phyloP scores from a whole-genome alignment of 805 yeast genomes.

The Ogataea parapolymorpha region DNA sequence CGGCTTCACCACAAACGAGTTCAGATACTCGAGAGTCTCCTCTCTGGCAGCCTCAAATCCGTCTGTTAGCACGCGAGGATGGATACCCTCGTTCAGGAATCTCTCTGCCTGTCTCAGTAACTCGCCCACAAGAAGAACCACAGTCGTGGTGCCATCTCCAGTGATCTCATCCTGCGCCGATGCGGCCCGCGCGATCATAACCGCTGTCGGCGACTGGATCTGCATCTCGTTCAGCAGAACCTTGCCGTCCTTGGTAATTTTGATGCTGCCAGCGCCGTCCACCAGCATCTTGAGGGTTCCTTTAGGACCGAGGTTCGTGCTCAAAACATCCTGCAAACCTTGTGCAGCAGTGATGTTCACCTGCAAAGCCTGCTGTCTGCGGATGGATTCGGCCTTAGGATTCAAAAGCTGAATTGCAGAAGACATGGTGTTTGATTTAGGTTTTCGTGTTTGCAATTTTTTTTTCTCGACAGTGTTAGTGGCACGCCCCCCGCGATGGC shows the following conservation, averaged over 20 bases:
- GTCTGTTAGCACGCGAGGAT: conserved; percentile 90
- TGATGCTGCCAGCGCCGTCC: conserved; percentile 94
- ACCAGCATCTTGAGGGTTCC: conserved; percentile 96
- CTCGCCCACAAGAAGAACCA: conserved; percentile 91
- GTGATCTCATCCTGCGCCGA: conserved; percentile 98
- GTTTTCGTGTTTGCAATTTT: conserved; percentile 17
- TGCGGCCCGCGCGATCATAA: conserved; percentile 94
- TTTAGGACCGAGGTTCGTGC: conserved; percentile 92
- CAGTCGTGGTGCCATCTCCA: conserved; percentile 99
- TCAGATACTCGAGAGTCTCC: conserved; percentile 66
- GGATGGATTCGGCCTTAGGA: conserved; percentile 96
- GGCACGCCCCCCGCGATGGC: conserved; percentile 10
- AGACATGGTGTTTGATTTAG: conserved; percentile 34
- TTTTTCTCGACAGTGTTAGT: conserved; percentile 9
- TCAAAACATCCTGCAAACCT: conserved; percentile 89
- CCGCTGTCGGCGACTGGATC: conserved; percentile 87
- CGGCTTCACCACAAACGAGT: conserved; percentile 54
- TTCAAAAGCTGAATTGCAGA: conserved; percentile 81
- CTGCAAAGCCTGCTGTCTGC: conserved; percentile 92
- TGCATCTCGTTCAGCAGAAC: conserved; percentile 95
- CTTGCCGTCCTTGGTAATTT: conserved; percentile 95
- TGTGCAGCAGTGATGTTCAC: conserved; percentile 96
- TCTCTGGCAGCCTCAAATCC: conserved; percentile 91
- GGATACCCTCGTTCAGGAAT: conserved; percentile 88
- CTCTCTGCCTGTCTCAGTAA: conserved; percentile 92